phyloP scores from a whole-genome alignment of 2,329 filamentous ascomycete species.

The Xylaria sp. region DNA sequence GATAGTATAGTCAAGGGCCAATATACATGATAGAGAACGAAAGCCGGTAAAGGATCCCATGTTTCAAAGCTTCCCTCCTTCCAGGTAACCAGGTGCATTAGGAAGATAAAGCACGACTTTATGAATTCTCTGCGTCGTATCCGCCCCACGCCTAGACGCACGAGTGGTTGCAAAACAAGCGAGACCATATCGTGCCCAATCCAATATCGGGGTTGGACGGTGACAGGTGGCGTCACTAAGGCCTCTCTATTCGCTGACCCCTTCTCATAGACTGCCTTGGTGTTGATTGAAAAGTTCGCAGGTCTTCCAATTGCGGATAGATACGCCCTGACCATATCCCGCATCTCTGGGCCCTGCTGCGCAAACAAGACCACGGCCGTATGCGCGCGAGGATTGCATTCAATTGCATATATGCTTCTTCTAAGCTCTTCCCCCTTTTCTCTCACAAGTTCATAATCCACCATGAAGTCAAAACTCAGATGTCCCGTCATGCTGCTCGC shows the following conservation, averaged over 20 bases:
- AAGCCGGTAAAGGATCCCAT: slow-evolving; percentile 66
- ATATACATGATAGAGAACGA: slow-evolving; percentile 66
- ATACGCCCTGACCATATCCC: slow-evolving; percentile 62
- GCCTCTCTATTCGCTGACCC: not conserved
- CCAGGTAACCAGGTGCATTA: slow-evolving; percentile 58
- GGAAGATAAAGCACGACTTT: slow-evolving; percentile 45
- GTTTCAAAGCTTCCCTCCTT: slow-evolving; percentile 63
- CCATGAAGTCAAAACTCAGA: slow-evolving; percentile 76
- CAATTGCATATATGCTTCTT: slow-evolving; percentile 68
- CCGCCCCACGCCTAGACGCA: slow-evolving; percentile 48
- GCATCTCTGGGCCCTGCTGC: slow-evolving; percentile 52
- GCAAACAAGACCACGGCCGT: slow-evolving; percentile 72
- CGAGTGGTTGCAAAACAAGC: slow-evolving; percentile 57
- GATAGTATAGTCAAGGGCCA: slow-evolving; percentile 63
- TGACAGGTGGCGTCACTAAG: slow-evolving; percentile 40
- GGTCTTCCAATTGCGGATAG: slow-evolving; percentile 55
- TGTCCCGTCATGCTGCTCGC: slow-evolving; percentile 70
- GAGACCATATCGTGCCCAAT: slow-evolving; percentile 71
- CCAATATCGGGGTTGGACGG: slow-evolving; percentile 64
- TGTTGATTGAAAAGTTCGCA: not conserved
- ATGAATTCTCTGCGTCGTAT: slow-evolving; percentile 37
- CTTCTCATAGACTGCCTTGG: not conserved
- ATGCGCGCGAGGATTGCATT: slow-evolving; percentile 76
- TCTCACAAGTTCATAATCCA: slow-evolving; percentile 50
- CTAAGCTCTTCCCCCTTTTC: slow-evolving; percentile 39